Evolutionary conservation across 2,329 filamentous ascomycete genomes (phyloP).

Genomic region (Trichophyton verrucosum): DNA sequence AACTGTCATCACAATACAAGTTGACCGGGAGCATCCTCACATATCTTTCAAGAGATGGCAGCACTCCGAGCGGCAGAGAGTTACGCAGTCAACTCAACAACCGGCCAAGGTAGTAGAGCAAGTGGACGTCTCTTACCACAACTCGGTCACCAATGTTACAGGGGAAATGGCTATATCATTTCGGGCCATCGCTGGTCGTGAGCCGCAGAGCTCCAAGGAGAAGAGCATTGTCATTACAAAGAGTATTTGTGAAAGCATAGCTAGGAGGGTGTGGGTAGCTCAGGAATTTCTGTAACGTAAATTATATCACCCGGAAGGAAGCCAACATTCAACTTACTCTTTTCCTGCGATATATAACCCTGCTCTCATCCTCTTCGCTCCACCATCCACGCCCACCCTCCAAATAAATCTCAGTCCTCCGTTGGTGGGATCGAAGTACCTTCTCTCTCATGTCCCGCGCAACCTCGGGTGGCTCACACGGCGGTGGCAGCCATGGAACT

Average conservation of each 20-base stretch:
- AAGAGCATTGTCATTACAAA: too few relatives aligned
- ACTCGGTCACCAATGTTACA: background rate
- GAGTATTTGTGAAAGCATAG: background rate
- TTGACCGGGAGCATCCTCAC: background rate
- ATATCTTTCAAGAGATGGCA: background rate
- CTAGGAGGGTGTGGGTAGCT: background rate
- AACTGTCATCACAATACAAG: background rate
- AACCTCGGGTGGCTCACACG: background rate
- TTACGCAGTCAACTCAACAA: background rate
- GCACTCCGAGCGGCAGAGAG: background rate
- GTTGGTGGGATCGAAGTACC: background rate
- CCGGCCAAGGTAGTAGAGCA: background rate
- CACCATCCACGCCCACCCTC: constrained; percentile 5
- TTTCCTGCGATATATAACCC: background rate
- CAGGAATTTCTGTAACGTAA: background rate
- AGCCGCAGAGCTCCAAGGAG: background rate
- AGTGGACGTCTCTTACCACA: background rate
- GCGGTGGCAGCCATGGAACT: background rate
- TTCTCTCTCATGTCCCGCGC: background rate
- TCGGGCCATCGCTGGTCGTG: background rate
- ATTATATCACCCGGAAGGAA: background rate
- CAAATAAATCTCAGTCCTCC: background rate
- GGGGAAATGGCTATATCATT: background rate
- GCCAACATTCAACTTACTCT: too few relatives aligned
- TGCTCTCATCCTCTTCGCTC: constrained; percentile 6